These are phyloP conservation scores for Arachis hypogaea DNA, from an alignment of 306 rosid genomes.

Conservation along the genomic window DNA sequence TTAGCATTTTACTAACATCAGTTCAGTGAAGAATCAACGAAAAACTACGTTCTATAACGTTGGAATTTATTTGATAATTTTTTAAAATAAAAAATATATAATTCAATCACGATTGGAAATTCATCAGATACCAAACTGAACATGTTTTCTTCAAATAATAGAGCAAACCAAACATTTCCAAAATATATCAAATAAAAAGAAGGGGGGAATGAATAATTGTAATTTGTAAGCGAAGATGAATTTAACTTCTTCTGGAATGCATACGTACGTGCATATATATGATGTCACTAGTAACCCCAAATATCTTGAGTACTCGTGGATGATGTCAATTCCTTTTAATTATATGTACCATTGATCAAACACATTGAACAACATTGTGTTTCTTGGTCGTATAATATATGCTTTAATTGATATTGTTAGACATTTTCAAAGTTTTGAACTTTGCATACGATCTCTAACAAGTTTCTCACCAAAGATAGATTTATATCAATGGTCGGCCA, in stretches of 20 bases:
- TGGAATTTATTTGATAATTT: too few relatives aligned
- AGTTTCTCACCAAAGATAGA: not conserved
- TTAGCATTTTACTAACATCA: too few relatives aligned
- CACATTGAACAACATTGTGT: not conserved
- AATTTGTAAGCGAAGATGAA: too few relatives aligned
- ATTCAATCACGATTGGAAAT: too few relatives aligned
- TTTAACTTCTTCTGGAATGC: not conserved
- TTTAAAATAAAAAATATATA: too few relatives aligned
- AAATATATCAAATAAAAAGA: too few relatives aligned
- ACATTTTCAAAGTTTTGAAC: constrained; percentile 12
- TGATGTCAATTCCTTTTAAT: constrained; percentile 4
- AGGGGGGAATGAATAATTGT: too few relatives aligned
- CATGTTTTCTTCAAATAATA: too few relatives aligned
- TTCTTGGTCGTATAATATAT: not conserved
- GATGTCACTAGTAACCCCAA: not conserved
- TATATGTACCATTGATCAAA: not conserved
- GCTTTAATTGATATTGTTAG: not conserved
- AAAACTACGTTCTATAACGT: too few relatives aligned
- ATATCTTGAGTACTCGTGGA: not conserved
- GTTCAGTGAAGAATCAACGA: too few relatives aligned
- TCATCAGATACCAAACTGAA: too few relatives aligned
- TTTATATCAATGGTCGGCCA: not conserved
- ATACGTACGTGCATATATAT: not conserved
- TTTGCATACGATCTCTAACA: not conserved
- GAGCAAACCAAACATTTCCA: too few relatives aligned